phyloP scores from a whole-genome alignment of 257 asterid genomes.

The Thymus quinquecostatus region DNA sequence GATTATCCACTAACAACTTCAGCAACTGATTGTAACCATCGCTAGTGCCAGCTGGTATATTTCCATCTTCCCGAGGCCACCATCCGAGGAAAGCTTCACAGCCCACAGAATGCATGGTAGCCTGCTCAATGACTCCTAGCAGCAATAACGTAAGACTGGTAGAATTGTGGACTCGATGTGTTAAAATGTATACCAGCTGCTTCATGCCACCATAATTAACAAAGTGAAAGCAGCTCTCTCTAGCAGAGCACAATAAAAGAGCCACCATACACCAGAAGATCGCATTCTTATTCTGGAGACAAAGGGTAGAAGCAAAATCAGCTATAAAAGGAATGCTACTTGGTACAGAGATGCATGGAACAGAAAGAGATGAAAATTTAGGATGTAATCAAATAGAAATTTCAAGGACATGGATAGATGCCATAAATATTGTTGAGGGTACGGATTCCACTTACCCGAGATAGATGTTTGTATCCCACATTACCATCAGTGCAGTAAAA shows the following conservation, averaged over 20 bases:
- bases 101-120: conserved; percentile 82
- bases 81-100: conserved; percentile 83
- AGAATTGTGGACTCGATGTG: conserved; percentile 49
- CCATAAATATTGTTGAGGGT: conserved; percentile 23
- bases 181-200: conserved; percentile 73
- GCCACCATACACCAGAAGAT: conserved; percentile 69
- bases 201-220: conserved; percentile 80
- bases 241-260: conserved; percentile 77
- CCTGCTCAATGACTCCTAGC: conserved; percentile 79
- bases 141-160: conserved; percentile 49
- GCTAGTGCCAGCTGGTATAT: conserved; percentile 73
- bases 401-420: conserved; percentile 27
- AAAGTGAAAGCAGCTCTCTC: conserved; percentile 52
- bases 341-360: conserved; percentile 2
- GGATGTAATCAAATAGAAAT: conserved; percentile 23
- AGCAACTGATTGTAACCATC: conserved; percentile 83
- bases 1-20: conserved; percentile 83
- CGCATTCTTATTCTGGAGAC: conserved; percentile 70
- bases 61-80: conserved; percentile 71
- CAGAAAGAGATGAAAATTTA: conserved; percentile 5
- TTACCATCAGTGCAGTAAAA: conserved; percentile 40
- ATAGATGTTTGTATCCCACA: conserved; percentile 52
- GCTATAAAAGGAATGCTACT: conserved; percentile 2
- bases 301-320: conserved; percentile 34
- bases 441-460: conserved; percentile 60